Percentiles rank a stretch among this genome's conserved stretches.
Conservation (phyloP, 345 rosid genomes). For the Hypericum perforatum region DNA sequence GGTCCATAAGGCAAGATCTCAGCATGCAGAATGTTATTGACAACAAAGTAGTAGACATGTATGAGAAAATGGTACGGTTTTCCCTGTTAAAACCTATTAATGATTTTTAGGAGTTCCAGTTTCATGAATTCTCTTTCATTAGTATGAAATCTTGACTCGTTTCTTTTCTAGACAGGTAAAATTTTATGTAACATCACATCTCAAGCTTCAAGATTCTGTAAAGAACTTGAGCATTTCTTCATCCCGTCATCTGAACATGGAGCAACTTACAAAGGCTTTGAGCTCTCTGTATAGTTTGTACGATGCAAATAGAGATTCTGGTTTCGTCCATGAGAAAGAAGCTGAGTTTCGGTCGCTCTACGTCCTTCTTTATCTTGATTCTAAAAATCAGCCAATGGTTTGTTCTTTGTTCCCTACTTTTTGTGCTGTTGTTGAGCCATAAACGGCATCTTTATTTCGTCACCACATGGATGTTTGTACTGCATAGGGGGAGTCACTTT, state of each 20-base stretch:
- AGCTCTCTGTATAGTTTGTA: constrained; percentile 65
- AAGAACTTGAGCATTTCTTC: constrained; percentile 37
- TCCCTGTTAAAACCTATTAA: constrained; percentile 7
- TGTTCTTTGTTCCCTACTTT: constrained; percentile 29
- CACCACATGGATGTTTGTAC: constrained; percentile 9
- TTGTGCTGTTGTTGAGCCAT: constrained; percentile 9
- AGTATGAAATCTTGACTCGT: not conserved
- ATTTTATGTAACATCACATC: constrained; percentile 71
- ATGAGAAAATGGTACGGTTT: constrained; percentile 67
- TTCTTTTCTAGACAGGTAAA: constrained; percentile 40
- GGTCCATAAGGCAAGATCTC: constrained; percentile 91
- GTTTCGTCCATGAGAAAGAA: constrained; percentile 38
- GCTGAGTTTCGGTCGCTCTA: constrained; percentile 68
- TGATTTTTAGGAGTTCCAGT: not conserved
- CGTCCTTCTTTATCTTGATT: constrained; percentile 74
- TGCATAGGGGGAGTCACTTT: constrained; percentile 80
- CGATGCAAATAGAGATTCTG: constrained; percentile 45
- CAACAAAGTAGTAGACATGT: constrained; percentile 52
- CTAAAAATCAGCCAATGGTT: constrained; percentile 46
- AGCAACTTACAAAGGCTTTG: constrained; percentile 75
- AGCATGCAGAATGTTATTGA: constrained; percentile 72
- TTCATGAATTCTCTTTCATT: not conserved
- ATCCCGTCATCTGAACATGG: constrained; percentile 69
- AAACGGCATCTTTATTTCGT: constrained; percentile 2
- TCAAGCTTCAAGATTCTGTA: constrained; percentile 43